These are phyloP conservation scores for Oryza nivara DNA, from an alignment of 176 grass and related monocot genomes.

Conservation along the genomic window DNA sequence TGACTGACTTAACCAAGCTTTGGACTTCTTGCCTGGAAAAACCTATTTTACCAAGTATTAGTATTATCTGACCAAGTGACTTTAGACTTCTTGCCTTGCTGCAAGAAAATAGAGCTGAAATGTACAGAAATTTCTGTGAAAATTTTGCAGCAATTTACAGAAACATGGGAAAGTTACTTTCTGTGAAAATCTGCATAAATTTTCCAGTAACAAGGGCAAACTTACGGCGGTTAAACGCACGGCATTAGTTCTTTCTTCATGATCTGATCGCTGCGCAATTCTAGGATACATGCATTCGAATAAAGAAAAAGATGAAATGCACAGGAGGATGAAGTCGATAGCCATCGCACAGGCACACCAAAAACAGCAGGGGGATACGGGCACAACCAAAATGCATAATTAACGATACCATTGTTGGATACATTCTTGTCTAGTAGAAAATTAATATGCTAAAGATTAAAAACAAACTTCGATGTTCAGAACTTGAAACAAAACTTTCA, in stretches of 20 bases:
- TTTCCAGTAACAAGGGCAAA: too few relatives aligned
- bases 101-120: background rate
- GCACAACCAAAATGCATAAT: background rate
- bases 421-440: slow-evolving; percentile 21
- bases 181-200: too few relatives aligned
- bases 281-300: background rate
- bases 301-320: background rate
- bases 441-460: background rate
- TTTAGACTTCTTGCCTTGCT: too few relatives aligned
- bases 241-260: too few relatives aligned
- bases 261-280: too few relatives aligned
- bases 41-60: background rate
- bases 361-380: background rate
- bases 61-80: background rate
- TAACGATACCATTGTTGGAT: slow-evolving; percentile 16
- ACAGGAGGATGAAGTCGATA: background rate
- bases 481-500: slow-evolving; percentile 41
- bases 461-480: background rate
- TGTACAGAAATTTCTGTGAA: background rate
- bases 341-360: background rate
- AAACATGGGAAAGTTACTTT: too few relatives aligned
- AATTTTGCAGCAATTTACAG: too few relatives aligned
- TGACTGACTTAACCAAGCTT: background rate
- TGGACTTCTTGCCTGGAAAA: too few relatives aligned
- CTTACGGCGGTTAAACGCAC: too few relatives aligned